Evolutionary conservation across 2,329 filamentous ascomycete genomes (phyloP), one percentile per base, ranked within the genome.

Genomic region (Cytospora schulzeri): DNA sequence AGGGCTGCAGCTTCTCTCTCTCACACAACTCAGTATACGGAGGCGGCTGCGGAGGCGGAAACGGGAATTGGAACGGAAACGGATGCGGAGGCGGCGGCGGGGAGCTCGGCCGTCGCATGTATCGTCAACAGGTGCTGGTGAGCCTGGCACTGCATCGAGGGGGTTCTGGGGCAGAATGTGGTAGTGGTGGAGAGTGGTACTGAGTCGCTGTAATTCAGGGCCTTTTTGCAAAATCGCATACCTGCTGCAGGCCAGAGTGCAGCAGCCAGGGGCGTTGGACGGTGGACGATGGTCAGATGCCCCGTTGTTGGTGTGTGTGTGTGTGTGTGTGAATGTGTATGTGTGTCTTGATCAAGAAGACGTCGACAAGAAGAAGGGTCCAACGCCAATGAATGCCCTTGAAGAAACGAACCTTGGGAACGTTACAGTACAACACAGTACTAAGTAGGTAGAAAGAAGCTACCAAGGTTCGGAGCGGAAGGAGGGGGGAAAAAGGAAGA

Each of bases 101-200:
- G 41, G 38, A 50, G 38, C 31, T 55, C 64, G 61, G 31, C 61
- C 61, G 61, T 64, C 57, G 56, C 52, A 54, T 33, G 28, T 38
- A 57, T 66, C 48, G 54, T 50, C 33, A 38, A 52, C 29, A 48
- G 52, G 45, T 26, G 52, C 56, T 54, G 60, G 41, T 55, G 56
- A 50, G 62, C 52, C 28, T 26, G 64, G 28, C 33, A 28, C 48
- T 55, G 64, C 64, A 66, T 66, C 33, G 41, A 35, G 31, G 31
- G 41, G 28, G 15, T 55, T 57, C 51, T 53, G 33, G 60, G 38
- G 38, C 59, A 31, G 52, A 62, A 52, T 17, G n/a, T 50, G 59
- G 38, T 41, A 35, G 28, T 33, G 24, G 52, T 41, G n/a, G n/a
- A 28, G 29, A 55, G 57, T 29, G 48, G 57, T 45, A 55, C 48